phyloP scores from a whole-genome alignment of 2,329 filamentous ascomycete genomes.

The Neocucurbitaria cava region DNA sequence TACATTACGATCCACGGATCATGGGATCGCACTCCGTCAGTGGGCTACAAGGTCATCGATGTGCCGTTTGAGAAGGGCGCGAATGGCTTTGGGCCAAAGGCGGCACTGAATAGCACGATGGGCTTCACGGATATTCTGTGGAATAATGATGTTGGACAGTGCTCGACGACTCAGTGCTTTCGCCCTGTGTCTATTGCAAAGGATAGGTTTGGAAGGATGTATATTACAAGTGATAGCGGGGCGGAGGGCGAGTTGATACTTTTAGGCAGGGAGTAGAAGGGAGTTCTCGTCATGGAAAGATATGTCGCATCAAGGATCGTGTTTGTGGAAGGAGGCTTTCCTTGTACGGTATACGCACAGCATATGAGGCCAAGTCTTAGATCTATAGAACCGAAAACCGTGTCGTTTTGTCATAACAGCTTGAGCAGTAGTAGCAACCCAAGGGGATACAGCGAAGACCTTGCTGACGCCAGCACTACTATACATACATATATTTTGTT shows the following conservation, averaged over 20 bases:
- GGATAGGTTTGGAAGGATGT: constrained; percentile 34
- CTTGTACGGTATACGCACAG: no score
- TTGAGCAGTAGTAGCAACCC: background rate
- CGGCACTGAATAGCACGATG: constrained; percentile 10
- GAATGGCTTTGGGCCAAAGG: constrained; percentile 19
- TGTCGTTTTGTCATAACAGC: no score
- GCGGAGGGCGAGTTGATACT: constrained; percentile 37
- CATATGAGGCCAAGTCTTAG: no score
- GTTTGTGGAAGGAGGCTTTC: background rate
- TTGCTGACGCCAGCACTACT: background rate
- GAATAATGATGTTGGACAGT: constrained; percentile 29
- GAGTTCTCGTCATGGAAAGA: background rate
- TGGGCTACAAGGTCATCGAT: constrained; percentile 35
- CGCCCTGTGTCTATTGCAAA: constrained; percentile 36
- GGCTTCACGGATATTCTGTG: constrained; percentile 35
- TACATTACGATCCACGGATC: constrained; percentile 40
- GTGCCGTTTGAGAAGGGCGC: constrained; percentile 23
- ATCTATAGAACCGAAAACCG: no score
- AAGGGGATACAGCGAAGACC: background rate
- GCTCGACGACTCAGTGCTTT: constrained; percentile 39
- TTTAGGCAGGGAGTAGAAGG: constrained; percentile 26
- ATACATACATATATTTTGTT: background rate
- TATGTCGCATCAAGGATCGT: background rate
- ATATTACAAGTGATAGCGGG: constrained; percentile 39
- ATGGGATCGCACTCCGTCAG: constrained; percentile 32